phyloP scores from a whole-genome alignment of 345 rosid species.

The Durio zibethinus region DNA sequence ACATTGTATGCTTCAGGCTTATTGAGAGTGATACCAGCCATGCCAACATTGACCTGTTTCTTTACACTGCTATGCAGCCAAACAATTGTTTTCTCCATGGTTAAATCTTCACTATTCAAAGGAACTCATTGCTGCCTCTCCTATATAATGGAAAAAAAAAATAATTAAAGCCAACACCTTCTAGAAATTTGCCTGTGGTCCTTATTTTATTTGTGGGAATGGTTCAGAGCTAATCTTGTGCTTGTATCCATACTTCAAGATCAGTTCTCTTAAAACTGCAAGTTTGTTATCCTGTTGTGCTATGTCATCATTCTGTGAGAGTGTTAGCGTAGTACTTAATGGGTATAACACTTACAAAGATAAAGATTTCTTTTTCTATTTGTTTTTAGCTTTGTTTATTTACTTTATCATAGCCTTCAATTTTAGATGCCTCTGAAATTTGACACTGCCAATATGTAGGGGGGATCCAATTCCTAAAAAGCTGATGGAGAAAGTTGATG shows the following conservation, averaged over 20 bases:
- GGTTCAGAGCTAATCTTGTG: background rate
- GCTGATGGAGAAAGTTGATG: constrained; percentile 64
- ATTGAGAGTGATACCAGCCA: background rate
- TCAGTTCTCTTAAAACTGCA: background rate
- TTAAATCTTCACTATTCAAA: background rate
- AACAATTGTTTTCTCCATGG: background rate
- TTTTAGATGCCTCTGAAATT: constrained; percentile 15
- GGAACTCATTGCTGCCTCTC: background rate
- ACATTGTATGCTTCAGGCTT: background rate
- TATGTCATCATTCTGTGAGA: background rate
- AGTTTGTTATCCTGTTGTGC: background rate
- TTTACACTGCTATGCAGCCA: background rate
- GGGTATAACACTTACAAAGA: background rate
- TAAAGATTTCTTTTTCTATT: background rate
- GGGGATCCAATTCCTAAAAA: constrained; percentile 74
- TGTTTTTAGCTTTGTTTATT: background rate
- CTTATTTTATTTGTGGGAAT: background rate
- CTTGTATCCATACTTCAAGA: background rate
- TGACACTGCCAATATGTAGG: constrained; percentile 42
- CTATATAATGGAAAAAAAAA: background rate
- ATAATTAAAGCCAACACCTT: background rate
- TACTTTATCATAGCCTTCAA: background rate
- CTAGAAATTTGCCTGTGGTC: background rate
- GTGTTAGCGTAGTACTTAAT: background rate
- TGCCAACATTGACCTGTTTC: background rate